Evolutionary conservation across 768 basidiomycete genomes (phyloP), one percentile per base, ranked within the genome.

Genomic region (Candolleomyces efflorescens): DNA sequence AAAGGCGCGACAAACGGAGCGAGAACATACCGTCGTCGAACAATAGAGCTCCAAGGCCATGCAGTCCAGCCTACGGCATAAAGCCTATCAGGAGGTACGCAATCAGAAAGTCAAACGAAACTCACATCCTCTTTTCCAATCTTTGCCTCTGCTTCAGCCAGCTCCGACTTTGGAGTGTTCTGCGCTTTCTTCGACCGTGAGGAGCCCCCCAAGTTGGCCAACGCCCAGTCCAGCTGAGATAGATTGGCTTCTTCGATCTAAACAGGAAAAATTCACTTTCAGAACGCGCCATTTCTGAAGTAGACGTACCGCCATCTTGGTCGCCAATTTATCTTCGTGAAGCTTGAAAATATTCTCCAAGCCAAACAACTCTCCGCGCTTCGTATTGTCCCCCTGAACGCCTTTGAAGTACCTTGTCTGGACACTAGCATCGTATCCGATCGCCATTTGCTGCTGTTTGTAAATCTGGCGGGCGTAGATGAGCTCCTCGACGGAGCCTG

Each of bases 381-480:
- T 83, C 1, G 69, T 71, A 53, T 78, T 85, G 64, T 92, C 88
- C 9, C 89, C 90, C 66, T 94, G 90, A 0, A 95, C 81, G 13
- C 91, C 92, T 26, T 88, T 76, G 63, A 92, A 95, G 60, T 90
- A 89, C 86, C 91, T 80, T 0, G 92, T 92, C 64, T 94, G 92
- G 9, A 90, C 75, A 63, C 89, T 91, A 1, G 88, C 89, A 60
- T 89, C 82, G 67, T 94, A 94, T 0, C 85, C 92, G 47, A 93
- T 92, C n/a, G 84, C 84, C 90, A 93, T 93, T 65, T 92, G 90
- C 67, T 95, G 94, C 62, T 94, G 92, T 68, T 95, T 95, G 72
- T 94, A 94, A 20, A 96, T 82, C 66, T 95, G 93, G 12, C 92
- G 83, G 0, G 89, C 89, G 64, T 94, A 94, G 18, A 94, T 92